Evolutionary conservation across 2,329 filamentous ascomycete genomes (phyloP).

Genomic region (Monosporascus sp.): DNA sequence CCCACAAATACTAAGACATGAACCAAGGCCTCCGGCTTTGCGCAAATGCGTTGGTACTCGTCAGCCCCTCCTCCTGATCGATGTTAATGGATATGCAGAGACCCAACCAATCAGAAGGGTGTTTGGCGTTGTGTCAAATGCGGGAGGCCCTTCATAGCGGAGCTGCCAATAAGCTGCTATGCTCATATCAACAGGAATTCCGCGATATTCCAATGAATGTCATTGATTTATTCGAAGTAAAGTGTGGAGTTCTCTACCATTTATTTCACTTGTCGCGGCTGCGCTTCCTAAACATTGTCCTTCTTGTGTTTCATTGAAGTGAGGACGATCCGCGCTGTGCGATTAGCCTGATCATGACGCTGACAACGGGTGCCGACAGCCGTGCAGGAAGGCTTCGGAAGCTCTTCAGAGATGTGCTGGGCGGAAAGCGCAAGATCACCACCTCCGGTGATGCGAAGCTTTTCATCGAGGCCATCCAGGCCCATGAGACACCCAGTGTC

Average conservation of each 20-base stretch:
- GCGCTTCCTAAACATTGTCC: no score
- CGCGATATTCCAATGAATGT: background rate
- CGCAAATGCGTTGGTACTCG: background rate
- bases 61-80: background rate
- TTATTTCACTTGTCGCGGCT: background rate
- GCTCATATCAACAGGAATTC: background rate
- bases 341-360: background rate
- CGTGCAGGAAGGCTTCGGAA: conserved; percentile 1
- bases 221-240: background rate
- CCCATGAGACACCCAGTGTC: conserved; percentile 11
- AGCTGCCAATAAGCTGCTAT: background rate
- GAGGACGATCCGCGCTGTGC: background rate
- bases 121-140: background rate
- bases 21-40: background rate
- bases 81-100: background rate
- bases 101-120: background rate
- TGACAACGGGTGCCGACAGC: background rate
- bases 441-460: conserved; percentile 18
- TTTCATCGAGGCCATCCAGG: conserved; percentile 24
- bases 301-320: background rate
- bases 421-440: conserved; percentile 17
- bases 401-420: conserved; percentile 17
- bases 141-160: background rate
- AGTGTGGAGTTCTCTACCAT: background rate
- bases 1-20: background rate